Evolutionary conservation across 768 basidiomycete species (phyloP), one percentile per base, ranked within the genome.

Genomic region (Lentinula aciculospora): DNA sequence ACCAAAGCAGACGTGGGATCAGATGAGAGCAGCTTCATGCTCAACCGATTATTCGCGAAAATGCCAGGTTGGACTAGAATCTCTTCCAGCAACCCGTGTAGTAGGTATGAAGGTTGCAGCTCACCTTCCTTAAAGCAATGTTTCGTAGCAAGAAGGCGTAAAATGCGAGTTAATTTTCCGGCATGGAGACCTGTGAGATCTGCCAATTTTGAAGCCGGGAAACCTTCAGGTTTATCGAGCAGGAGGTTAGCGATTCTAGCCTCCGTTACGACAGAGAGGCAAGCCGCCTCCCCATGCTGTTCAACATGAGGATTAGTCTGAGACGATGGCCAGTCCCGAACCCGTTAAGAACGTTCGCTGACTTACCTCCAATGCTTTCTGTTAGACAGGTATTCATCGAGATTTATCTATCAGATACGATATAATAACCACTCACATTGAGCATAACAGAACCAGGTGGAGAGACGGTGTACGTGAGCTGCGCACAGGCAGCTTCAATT

Each of bases 11-110:
- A 62, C 1, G 74, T 53, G 3, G 70, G 68, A 28, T 72, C 69
- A 2, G 63, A 62, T 6, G 73, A 73, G 0, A 71, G 48, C 0
- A 76, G 64, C 36, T 67, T 63, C 32, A 72, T 59, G 50, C 72
- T 74, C 1, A 79, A 64, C 0, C 76, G 69, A 60, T 76, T 79
- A 56, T 79, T 77, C 1, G 72, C 72, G 53, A 74, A 78, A 0
- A 74, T 71, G 48, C 75, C 68, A 6, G 63, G 62, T 23, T 63
- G 60, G 1, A 76, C 75, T 76, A 21, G 10, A 21, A n/a, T 29
- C 7, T 29, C 13, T 27, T 31, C 27, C 50, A 53, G 40, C 8
- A 17, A 29, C 21, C 21, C 15, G 27, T n/a, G 34, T 31, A 19
- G 6, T n/a, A 5, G n/a, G 28, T 46, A 39, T 19, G 21, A n/a